phyloP scores from a whole-genome alignment of 345 rosid genomes.

The Melaleuca alternifolia region DNA sequence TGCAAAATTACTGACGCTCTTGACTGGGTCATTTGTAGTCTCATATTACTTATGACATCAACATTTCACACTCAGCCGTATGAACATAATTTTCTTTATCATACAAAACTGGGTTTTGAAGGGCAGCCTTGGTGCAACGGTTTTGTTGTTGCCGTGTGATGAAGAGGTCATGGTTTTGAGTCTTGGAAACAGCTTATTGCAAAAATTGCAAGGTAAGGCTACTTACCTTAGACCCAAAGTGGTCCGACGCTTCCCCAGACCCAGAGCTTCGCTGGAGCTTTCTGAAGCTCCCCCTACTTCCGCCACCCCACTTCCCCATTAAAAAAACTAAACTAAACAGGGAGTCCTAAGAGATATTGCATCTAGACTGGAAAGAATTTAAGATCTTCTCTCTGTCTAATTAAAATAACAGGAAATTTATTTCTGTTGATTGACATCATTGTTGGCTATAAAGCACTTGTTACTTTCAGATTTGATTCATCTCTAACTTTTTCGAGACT shows the following conservation, averaged over 20 bases:
- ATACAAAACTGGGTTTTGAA: not conserved
- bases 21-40: not conserved
- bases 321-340: not conserved
- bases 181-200: not conserved
- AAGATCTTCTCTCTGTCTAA: not conserved
- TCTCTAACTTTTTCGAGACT: not conserved
- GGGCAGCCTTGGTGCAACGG: not conserved
- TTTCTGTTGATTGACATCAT: not conserved
- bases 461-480: not conserved
- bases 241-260: not conserved
- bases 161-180: not conserved
- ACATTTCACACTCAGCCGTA: not conserved
- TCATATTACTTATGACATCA: not conserved
- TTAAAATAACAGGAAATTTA: not conserved
- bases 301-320: too few species aligned
- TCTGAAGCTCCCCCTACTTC: not conserved
- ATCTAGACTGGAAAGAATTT: not conserved
- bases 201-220: not conserved
- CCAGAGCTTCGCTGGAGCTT: not conserved
- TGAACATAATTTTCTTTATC: not conserved
- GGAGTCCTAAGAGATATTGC: not conserved
- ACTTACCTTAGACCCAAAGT: not conserved
- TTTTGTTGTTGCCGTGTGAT: not conserved
- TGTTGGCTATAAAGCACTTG: not conserved
- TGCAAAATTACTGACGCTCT: not conserved